A percentile compares a stretch with the other conserved stretches of the same genome.
Conservation (phyloP, 2,329 filamentous ascomycete genomes). For the Aspergillus tubingensis region DNA sequence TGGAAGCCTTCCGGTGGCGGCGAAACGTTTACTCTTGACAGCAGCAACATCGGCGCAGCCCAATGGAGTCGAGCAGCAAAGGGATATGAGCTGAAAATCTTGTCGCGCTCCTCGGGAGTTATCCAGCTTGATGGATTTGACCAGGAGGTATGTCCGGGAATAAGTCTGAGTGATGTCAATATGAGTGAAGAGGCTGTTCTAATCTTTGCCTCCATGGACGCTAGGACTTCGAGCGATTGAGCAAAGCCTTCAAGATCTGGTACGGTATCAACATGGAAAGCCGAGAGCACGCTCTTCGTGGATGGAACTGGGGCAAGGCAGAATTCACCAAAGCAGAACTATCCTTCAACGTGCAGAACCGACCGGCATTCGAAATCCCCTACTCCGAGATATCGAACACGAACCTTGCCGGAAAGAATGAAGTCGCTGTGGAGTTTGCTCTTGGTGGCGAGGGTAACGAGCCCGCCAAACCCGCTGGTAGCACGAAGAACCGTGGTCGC, state of each 20-base stretch:
- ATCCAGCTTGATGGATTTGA: slow-evolving; percentile 95
- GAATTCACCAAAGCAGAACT: slow-evolving; percentile 96
- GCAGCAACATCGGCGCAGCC: slow-evolving; percentile 77
- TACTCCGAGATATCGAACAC: slow-evolving; percentile 98
- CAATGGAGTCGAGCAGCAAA: slow-evolving; percentile 94
- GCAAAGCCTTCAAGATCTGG: slow-evolving; percentile 96
- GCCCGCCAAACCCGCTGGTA: slow-evolving; percentile 69
- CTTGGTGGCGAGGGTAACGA: slow-evolving; percentile 72
- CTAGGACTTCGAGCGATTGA: slow-evolving; percentile 83
- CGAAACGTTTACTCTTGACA: slow-evolving; percentile 91
- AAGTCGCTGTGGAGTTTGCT: slow-evolving; percentile 93
- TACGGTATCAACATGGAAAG: slow-evolving; percentile 91
- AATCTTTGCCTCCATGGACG: neutral
- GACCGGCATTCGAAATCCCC: slow-evolving; percentile 92
- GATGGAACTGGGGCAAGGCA: slow-evolving; percentile 99
- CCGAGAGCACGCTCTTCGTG: slow-evolving; percentile 89
- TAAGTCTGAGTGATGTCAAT: neutral
- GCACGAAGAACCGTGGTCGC: slow-evolving; percentile 73
- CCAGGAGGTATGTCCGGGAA: slow-evolving; percentile 62
- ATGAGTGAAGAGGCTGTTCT: neutral
- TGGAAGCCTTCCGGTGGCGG: slow-evolving; percentile 90
- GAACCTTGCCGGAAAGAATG: slow-evolving; percentile 94
- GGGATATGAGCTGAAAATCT: slow-evolving; percentile 90
- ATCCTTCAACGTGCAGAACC: slow-evolving; percentile 94
- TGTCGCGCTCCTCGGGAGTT: slow-evolving; percentile 79